phyloP scores from a whole-genome alignment of 2,329 filamentous ascomycete species.

The Keithomyces neogunnii region DNA sequence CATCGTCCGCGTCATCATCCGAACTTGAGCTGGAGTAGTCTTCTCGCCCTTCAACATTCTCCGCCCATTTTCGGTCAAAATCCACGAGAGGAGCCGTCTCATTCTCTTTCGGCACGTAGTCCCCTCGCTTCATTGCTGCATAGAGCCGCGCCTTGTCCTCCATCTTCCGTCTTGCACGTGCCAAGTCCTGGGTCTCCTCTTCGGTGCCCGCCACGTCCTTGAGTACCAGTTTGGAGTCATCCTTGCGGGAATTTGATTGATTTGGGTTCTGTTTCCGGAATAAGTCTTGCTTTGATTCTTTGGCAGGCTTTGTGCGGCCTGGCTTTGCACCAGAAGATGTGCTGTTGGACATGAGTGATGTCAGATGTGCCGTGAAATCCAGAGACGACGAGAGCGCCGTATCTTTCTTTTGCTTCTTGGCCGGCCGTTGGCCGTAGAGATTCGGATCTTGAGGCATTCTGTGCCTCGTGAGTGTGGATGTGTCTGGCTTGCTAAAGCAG shows the following conservation, averaged over 20 bases:
- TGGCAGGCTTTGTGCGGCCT: slow-evolving; percentile 37
- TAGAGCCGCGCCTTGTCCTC: slow-evolving; percentile 86
- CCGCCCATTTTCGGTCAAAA: slow-evolving; percentile 94
- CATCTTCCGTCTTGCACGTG: slow-evolving; percentile 69
- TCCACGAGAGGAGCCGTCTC: slow-evolving; percentile 67
- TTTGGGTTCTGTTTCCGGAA: slow-evolving; percentile 22
- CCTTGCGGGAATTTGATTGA: slow-evolving; percentile 29
- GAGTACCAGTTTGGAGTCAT: slow-evolving; percentile 41
- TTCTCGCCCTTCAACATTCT: slow-evolving; percentile 47
- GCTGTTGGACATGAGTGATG: slow-evolving; percentile 62
- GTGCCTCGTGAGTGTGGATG: neutral
- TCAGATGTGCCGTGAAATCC: slow-evolving; percentile 82
- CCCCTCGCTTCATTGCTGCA: slow-evolving; percentile 82
- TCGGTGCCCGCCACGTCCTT: slow-evolving; percentile 47
- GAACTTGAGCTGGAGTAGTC: slow-evolving; percentile 46
- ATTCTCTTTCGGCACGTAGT: slow-evolving; percentile 62
- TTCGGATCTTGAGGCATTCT: slow-evolving; percentile 56
- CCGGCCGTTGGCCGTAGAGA: slow-evolving; percentile 68
- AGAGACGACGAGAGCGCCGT: slow-evolving; percentile 65
- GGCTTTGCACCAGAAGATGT: slow-evolving; percentile 32
- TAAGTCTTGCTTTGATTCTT: slow-evolving; percentile 39
- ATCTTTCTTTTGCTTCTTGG: slow-evolving; percentile 61
- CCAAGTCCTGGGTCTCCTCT: slow-evolving; percentile 60
- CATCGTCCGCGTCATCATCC: slow-evolving; percentile 30
- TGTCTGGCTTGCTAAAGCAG: too few relatives aligned